Evolutionary conservation across 257 asterid species (phyloP), one percentile per base, ranked within the genome.

Genomic region (Fraxinus cuspidata): DNA sequence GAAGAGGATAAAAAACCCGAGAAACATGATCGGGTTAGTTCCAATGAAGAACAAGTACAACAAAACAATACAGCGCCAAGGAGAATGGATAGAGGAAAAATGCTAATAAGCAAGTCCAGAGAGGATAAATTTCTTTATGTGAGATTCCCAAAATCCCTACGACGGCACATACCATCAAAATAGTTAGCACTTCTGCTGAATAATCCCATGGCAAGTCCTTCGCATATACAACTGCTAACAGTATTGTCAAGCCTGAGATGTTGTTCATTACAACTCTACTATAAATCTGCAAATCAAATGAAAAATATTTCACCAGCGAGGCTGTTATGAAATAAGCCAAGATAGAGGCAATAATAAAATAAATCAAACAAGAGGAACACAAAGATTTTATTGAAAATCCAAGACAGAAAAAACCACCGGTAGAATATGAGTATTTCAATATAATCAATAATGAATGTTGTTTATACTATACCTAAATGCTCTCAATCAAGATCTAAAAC

Each of bases 201-300:
- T 86, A 91, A 77, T 91, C 83, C 88, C 92, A 91, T 6, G 84
- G 80, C 81, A 91, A 82, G 21, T 84, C 92, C 70, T 88, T 91
- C 4, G 87, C 88, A n/a, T 82, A 88, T 44, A 91, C 86, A 6
- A 88, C 82, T 16, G 84, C 85, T 79, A 89, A 44, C 83, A 89
- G 71, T 9, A 86, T 77, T 40, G 86, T 81, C 82, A 91, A 56
- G 40, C 94, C 94, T 4, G 84, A 74, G 3, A 89, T 72, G 82
- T 91, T 91, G 94, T 88, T 91, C 94, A 89, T 86, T 66, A 88
- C 86, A 40, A 85, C 92, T 31, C 89, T 90, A 3, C 85, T 85
- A 51, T 88, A 89, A 49, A 89, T 86, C 94, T 88, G 89, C 28
- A 7, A n/a, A 19, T 5, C 18, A 19, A 65, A 72, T 23, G 29